Evolutionary conservation across 805 yeast genomes (phyloP).

Genomic region (Candida ficus): DNA sequence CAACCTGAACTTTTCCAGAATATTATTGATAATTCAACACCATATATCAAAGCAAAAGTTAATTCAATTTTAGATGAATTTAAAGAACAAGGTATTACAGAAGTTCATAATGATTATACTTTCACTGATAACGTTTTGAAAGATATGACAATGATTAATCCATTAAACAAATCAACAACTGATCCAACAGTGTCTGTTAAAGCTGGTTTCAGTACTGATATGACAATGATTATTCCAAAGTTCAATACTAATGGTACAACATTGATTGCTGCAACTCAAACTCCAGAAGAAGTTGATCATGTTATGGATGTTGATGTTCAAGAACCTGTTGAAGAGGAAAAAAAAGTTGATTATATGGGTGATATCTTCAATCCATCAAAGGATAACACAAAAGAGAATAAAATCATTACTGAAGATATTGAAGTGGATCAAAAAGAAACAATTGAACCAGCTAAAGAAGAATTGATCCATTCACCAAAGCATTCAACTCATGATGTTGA

Average conservation of each 20-base stretch:
- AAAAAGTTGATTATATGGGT: constrained; percentile 17
- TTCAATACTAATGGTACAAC: not conserved
- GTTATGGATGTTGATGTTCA: constrained; percentile 12
- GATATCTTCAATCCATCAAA: constrained; percentile 15
- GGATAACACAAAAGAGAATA: constrained; percentile 5
- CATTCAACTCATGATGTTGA: not conserved
- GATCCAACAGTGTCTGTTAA: constrained; percentile 15
- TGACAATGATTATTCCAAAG: constrained; percentile 35
- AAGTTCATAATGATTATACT: constrained; percentile 9
- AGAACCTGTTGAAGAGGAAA: constrained; percentile 1
- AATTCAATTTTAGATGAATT: constrained; percentile 22
- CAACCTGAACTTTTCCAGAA: constrained; percentile 9
- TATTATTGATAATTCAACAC: constrained; percentile 7
- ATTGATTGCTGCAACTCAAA: too few species aligned
- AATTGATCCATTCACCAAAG: not conserved
- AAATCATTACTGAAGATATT: constrained; percentile 1
- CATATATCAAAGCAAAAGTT: constrained; percentile 19
- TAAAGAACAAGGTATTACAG: constrained; percentile 16
- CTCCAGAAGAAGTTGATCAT: too few species aligned
- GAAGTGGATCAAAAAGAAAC: not conserved
- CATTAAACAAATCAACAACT: constrained; percentile 9
- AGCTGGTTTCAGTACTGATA: constrained; percentile 24
- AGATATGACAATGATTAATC: constrained; percentile 28
- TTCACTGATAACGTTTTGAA: constrained; percentile 16
- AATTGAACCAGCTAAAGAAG: constrained; percentile 2